Evolutionary conservation across 1,284 basidiomycete genomes (phyloP).

Genomic region (Tilletiopsis washingtonensis): DNA sequence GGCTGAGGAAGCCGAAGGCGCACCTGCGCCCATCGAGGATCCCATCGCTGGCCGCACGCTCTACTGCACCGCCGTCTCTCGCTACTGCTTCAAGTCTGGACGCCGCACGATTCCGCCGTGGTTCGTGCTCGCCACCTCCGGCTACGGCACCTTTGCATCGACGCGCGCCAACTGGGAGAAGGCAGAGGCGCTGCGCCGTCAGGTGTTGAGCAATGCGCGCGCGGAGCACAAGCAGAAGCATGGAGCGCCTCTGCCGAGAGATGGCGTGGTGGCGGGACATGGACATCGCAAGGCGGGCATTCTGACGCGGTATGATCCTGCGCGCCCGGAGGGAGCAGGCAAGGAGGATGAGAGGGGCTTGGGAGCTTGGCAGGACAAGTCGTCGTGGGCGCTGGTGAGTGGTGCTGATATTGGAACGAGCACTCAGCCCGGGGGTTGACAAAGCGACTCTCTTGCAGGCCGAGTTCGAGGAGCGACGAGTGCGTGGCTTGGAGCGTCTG

Average conservation of each 20-base stretch:
- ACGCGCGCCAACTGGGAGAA: constrained; percentile 31
- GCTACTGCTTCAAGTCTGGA: constrained; percentile 30
- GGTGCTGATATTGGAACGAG: not conserved
- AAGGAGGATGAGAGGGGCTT: constrained; percentile 1
- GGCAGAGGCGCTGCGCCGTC: constrained; percentile 19
- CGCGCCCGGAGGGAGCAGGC: not conserved
- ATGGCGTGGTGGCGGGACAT: not conserved
- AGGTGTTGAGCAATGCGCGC: not conserved
- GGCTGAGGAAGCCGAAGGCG: constrained; percentile 5
- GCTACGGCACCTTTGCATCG: constrained; percentile 19
- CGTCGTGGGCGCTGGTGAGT: not conserved
- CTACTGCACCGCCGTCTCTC: constrained; percentile 27
- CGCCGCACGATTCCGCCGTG: constrained; percentile 37
- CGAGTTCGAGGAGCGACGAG: constrained; percentile 5
- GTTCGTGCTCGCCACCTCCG: constrained; percentile 29
- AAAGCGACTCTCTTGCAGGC: not conserved
- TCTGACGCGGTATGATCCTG: constrained; percentile 2
- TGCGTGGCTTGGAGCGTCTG: not conserved
- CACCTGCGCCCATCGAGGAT: not conserved
- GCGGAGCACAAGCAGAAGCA: not conserved
- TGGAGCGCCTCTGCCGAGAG: not conserved
- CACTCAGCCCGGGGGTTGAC: not conserved
- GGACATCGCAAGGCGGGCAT: constrained; percentile 2
- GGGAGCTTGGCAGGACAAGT: constrained; percentile 1
- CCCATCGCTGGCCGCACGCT: constrained; percentile 7